Percentiles rank a stretch among this genome's conserved stretches.
Evolutionary conservation across 495 filamentous ascomycete species (phyloP).

Genomic region (Penicillium mononematosum): DNA sequence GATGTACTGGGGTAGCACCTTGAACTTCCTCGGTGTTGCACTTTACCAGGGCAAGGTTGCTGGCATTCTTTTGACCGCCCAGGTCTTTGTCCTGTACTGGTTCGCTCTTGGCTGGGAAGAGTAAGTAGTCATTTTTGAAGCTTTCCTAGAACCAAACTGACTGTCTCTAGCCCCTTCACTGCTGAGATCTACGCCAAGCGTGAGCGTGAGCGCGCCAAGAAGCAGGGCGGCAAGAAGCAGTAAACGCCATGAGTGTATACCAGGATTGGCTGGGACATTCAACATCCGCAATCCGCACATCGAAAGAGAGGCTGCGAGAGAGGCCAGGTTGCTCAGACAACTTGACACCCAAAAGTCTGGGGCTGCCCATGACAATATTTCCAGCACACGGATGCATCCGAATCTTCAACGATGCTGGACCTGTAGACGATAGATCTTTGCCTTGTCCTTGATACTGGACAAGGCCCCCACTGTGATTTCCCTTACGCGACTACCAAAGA

Average conservation of each 20-base stretch:
- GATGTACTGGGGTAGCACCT: constrained; percentile 94
- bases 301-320: constrained; percentile 12
- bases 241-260: constrained; percentile 26
- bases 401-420: constrained; percentile 36
- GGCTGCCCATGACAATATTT: constrained; percentile 5
- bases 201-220: constrained; percentile 47
- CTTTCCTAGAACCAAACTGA: constrained; percentile 18
- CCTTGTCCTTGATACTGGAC: constrained; percentile 9
- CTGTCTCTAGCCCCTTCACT: constrained; percentile 74
- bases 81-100: constrained; percentile 76
- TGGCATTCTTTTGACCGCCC: constrained; percentile 70
- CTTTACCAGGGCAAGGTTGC: constrained; percentile 86
- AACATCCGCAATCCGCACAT: constrained; percentile 35
- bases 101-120: constrained; percentile 89
- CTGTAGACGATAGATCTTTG: constrained; percentile 26
- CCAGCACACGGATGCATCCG: constrained; percentile 22
- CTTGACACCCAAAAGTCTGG: constrained; percentile 5
- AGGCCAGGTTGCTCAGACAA: constrained; percentile 8
- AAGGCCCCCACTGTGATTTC: constrained; percentile 15
- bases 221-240: constrained; percentile 42
- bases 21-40: constrained; percentile 90
- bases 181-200: constrained; percentile 91
- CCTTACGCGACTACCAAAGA: constrained; percentile 29
- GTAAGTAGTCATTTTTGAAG: constrained; percentile 40
- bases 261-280: constrained; percentile 32